Evolutionary conservation across 345 rosid genomes (phyloP).

Genomic region (Acer negundo): DNA sequence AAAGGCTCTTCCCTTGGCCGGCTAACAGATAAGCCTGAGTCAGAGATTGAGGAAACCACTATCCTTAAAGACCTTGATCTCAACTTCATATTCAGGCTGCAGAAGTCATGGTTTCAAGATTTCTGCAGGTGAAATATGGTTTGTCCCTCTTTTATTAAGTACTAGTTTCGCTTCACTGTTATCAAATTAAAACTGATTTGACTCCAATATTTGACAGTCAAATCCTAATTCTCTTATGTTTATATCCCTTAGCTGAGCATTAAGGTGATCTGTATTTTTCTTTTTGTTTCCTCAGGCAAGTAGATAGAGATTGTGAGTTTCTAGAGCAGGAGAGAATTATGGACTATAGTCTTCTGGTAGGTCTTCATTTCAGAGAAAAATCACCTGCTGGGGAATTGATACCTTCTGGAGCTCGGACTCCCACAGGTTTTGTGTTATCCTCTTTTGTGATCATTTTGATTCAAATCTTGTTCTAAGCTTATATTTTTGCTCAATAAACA

Average conservation of each 20-base stretch:
- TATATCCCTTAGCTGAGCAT: too few species aligned
- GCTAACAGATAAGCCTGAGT: slow-evolving; percentile 75
- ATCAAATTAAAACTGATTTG: background rate
- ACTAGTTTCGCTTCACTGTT: too few species aligned
- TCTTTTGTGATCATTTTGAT: slow-evolving; percentile 6
- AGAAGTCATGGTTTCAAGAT: slow-evolving; percentile 87
- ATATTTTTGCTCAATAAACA: background rate
- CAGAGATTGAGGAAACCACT: slow-evolving; percentile 75
- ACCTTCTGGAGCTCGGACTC: slow-evolving; percentile 55
- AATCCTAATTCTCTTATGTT: too few species aligned
- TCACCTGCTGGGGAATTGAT: slow-evolving; percentile 66
- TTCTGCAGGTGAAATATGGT: slow-evolving; percentile 52
- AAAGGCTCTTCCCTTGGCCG: slow-evolving; percentile 98
- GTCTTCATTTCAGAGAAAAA: slow-evolving; percentile 85
- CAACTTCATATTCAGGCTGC: slow-evolving; percentile 78
- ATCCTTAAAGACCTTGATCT: slow-evolving; percentile 90
- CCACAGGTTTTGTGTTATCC: slow-evolving; percentile 39
- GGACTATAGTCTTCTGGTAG: slow-evolving; percentile 95
- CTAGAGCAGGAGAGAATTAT: slow-evolving; percentile 93
- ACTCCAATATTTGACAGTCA: too few species aligned
- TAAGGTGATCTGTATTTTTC: background rate
- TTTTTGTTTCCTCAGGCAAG: slow-evolving; percentile 57
- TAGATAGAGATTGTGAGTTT: slow-evolving; percentile 89
- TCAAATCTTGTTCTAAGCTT: slow-evolving; percentile 14
- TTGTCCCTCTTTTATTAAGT: background rate